Base-by-base conservation (phyloP, 139 green algal genomes). In the Marvania coccoides region DNA sequence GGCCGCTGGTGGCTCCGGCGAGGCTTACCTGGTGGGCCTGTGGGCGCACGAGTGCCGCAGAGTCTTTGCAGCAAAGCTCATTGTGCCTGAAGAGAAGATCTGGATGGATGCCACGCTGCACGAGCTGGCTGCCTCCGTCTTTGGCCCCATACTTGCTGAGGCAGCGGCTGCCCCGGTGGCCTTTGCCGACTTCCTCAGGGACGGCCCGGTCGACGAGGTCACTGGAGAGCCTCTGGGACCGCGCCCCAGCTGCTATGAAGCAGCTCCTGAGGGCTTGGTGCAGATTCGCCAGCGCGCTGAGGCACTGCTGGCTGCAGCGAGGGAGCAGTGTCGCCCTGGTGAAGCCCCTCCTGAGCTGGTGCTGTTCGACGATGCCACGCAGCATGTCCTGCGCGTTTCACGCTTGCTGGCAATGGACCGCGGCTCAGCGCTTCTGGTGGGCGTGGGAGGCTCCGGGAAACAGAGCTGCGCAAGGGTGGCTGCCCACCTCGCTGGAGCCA, bases 121-220 rank as follows among this genome's bases (percentile, higher is more conserved):
- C 8, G 77, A 89, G 31, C 73, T 96, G 23, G 48, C 12, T 12
- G 12, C 35, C 19, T 9, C 35, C 10, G 19, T 40, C 9, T 12
- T 59, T 59, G 9, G 9, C 9, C 10, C 35, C 30, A 3, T 26
- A 47, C 31, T 47, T 13, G 10, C 35, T 36, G 14, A 15, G 13
- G 1, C 10, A 83, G 72, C 90, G 6, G 72, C 88, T 26, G 82
- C 93, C 77, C 87, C 90, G 6, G 35, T 94, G 13, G 88, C 89
- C 75, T 97, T 97, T 79, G 91, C 95, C 6, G 87, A 97, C 81
- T 97, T 96, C 76, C 63, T 97, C 72, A 82, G 91, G 4, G 89
- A 96, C 74, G 85, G 89, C 2, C 69, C 73, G 8, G 40, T 81
- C 6, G 91, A 97, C 73, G 80, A 83, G 12, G 91, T 91, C 28